Conservation (phyloP, 495 filamentous ascomycete species). For the Pseudomonodictys pantanalensis region DNA sequence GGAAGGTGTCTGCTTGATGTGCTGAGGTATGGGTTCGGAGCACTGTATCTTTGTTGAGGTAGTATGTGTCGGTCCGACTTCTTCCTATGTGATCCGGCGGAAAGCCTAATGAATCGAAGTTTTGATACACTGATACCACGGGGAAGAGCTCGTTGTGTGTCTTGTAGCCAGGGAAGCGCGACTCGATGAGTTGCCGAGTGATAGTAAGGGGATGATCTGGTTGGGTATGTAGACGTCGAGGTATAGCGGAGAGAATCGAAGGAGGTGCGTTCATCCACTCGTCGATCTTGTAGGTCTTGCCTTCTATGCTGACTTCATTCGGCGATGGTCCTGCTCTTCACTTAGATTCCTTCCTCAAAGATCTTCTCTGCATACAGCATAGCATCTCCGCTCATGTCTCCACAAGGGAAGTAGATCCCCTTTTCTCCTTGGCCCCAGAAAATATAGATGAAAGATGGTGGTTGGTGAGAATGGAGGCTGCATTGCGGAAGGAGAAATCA, state of each 20-base stretch:
- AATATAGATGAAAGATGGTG: background rate
- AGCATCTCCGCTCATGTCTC: no score
- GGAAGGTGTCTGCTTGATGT: conserved; percentile 86
- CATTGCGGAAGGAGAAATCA: conserved; percentile 6
- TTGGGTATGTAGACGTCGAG: conserved; percentile 77
- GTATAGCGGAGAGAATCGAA: conserved; percentile 68
- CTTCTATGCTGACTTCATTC: conserved; percentile 53
- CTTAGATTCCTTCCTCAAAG: conserved; percentile 10
- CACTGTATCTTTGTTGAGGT: conserved; percentile 79
- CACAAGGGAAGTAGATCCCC: no score
- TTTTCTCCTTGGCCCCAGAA: no score
- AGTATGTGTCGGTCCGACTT: conserved; percentile 88
- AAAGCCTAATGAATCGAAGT: conserved; percentile 96
- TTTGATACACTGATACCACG: conserved; percentile 80
- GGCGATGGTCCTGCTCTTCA: conserved; percentile 11
- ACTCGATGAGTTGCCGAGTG: conserved; percentile 88
- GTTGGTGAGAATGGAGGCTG: background rate
- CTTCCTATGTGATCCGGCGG: conserved; percentile 86
- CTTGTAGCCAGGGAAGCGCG: conserved; percentile 74
- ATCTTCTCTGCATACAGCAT: no score
- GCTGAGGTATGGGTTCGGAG: conserved; percentile 92
- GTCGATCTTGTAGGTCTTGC: conserved; percentile 63
- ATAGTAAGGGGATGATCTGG: conserved; percentile 86
- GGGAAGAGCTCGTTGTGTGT: conserved; percentile 76
- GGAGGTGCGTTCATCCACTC: conserved; percentile 81